Conservation (phyloP, 345 rosid species). For the Aquilaria malaccensis region DNA sequence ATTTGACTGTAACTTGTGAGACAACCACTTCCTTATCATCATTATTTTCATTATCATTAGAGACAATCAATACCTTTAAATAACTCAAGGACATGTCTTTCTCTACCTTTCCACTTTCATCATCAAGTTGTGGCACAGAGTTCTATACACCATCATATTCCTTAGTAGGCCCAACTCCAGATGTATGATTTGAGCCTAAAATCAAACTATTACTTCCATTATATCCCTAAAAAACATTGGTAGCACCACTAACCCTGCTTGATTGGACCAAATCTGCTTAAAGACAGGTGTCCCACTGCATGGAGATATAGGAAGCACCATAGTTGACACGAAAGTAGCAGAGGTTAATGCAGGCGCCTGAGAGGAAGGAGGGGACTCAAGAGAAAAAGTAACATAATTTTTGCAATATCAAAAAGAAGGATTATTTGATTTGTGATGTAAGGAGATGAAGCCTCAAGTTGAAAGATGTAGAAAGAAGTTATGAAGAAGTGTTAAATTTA, state of each 20-base stretch:
- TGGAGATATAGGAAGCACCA: no score
- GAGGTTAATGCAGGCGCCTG: no score
- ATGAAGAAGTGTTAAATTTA: no score
- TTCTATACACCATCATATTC: slow-evolving; percentile 17
- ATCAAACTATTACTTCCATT: not conserved
- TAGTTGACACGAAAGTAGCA: no score
- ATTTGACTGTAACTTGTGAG: slow-evolving; percentile 20
- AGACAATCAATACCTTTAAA: slow-evolving; percentile 29
- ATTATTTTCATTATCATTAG: slow-evolving; percentile 30
- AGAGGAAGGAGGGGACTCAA: no score
- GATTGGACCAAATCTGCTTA: slow-evolving; percentile 15
- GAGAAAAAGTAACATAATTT: no score
- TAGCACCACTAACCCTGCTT: slow-evolving; percentile 11
- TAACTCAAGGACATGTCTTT: slow-evolving; percentile 24
- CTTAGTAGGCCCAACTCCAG: slow-evolving; percentile 14
- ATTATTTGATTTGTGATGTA: no score
- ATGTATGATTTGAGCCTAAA: slow-evolving; percentile 18
- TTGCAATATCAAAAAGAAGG: no score
- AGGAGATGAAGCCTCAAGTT: no score
- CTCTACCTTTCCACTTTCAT: slow-evolving; percentile 19
- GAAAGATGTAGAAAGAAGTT: no score
- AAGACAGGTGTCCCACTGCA: no score
- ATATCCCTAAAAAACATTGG: slow-evolving; percentile 11
- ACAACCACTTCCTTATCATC: slow-evolving; percentile 22
- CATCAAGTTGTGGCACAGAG: slow-evolving; percentile 20